Evolutionary conservation across 1,284 basidiomycete species (phyloP), one percentile per base, ranked within the genome.

Genomic region (Trametes sp.): DNA sequence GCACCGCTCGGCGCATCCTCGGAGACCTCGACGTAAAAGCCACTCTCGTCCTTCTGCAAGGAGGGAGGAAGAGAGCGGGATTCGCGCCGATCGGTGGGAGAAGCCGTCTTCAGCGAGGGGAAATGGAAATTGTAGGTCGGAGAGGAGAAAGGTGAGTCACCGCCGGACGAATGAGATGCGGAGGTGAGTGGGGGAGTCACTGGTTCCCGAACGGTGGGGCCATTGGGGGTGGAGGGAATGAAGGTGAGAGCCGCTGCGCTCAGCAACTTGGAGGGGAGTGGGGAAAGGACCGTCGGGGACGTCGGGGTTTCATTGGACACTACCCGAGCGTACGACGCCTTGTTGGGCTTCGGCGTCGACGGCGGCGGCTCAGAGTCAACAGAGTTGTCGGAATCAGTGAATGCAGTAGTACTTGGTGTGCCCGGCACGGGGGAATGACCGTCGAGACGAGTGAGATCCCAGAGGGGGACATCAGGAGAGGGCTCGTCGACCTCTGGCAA

Each of bases 41-140:
- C 76, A n/a, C 73, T 69, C 48, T 75, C 75, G 57, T 76, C 75
- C 57, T 73, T 74, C 62, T 69, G 67, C 26, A 74, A 59, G 2
- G 68, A 68, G 1, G 72, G 70, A 7, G 75, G 74, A 1, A 76
- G 67, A 0, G 73, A 73, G 8, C 72, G 72, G 10, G 71, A 68
- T 50, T 67, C 67, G 4, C 65, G 68, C 24, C 70, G 71, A 49
- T 69, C 68, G 13, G 68, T 59, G 16, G 68, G 59, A 9, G 67
- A 70, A 23, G 63, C 55, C 13, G 69, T 57, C 53, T 59, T 68
- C 19, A 76, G 63, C 1, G 75, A 74, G 1, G 75, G 74, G 67
- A 72, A 76, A 45, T 73, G 71, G 66, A 72, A 75, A 55, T 75
- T 74, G 60, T 74, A 72, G 1, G 69, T 71, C 3, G 73, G 73